Conservation (phyloP, 2,329 filamentous ascomycete genomes). For the Pezicula radicicola region DNA sequence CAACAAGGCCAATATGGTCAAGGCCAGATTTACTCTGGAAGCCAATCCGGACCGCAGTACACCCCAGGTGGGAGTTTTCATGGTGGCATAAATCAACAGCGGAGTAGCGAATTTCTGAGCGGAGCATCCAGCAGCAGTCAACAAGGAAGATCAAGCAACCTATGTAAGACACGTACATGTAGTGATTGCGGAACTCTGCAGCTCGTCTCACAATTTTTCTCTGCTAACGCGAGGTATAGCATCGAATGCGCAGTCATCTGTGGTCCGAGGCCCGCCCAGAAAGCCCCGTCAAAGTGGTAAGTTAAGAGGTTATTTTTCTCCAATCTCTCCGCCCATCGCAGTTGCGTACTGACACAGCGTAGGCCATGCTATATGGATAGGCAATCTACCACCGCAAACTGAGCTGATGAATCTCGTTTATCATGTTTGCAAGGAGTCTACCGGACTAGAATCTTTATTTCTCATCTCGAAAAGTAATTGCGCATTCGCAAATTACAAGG, state of each 20-base stretch:
- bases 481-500: constrained; percentile 92
- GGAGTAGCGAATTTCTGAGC: constrained; percentile 10
- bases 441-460: constrained; percentile 82
- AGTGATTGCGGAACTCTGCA: no score
- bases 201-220: neutral
- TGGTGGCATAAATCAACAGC: constrained; percentile 11
- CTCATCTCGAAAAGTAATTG: constrained; percentile 97
- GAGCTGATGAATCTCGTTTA: constrained; percentile 82
- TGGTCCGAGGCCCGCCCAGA: constrained; percentile 51
- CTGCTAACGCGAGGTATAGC: neutral
- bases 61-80: constrained; percentile 14
- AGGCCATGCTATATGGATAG: constrained; percentile 93
- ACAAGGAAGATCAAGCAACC: constrained; percentile 14
- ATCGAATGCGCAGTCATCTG: constrained; percentile 25
- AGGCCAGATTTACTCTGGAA: constrained; percentile 16
- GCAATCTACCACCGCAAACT: constrained; percentile 84
- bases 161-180: constrained; percentile 22
- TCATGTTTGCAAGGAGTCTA: constrained; percentile 77
- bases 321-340: neutral
- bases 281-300: constrained; percentile 61
- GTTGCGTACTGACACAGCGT: constrained; percentile 43
- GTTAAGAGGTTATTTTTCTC: constrained; percentile 18
- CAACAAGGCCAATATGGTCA: constrained; percentile 22
- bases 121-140: constrained; percentile 2
- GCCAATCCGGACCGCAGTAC: constrained; percentile 12